These are phyloP conservation scores for Tylopilus subfusipes DNA, from an alignment of 768 basidiomycete species.

Conservation along the genomic window DNA sequence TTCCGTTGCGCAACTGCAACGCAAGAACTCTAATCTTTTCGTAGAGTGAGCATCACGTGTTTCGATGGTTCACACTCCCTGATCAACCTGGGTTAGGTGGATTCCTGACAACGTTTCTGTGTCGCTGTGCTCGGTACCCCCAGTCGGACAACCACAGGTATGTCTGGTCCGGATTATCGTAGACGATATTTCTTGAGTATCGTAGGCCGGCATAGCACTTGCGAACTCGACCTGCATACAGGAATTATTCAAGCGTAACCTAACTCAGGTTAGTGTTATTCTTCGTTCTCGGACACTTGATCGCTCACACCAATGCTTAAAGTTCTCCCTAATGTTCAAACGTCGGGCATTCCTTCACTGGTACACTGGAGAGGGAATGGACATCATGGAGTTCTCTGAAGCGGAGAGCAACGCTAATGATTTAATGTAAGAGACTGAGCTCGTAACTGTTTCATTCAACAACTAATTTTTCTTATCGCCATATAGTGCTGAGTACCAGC, in stretches of 20 bases:
- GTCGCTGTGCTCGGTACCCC: slow-evolving; percentile 77
- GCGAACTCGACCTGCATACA: slow-evolving; percentile 82
- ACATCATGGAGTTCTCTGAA: slow-evolving; percentile 76
- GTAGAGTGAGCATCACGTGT: slow-evolving; percentile 58
- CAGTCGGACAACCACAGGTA: slow-evolving; percentile 72
- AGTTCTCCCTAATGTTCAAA: slow-evolving; percentile 83
- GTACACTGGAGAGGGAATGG: slow-evolving; percentile 93
- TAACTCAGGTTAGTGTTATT: slow-evolving; percentile 46
- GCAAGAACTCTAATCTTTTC: slow-evolving; percentile 68
- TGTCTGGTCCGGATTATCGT: slow-evolving; percentile 12
- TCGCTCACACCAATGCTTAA: slow-evolving; percentile 5
- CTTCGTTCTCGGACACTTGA: background rate
- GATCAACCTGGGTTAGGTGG: slow-evolving; percentile 49
- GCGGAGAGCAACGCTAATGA: slow-evolving; percentile 82
- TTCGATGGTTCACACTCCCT: background rate
- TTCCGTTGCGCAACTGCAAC: slow-evolving; percentile 69
- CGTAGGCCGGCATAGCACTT: slow-evolving; percentile 64
- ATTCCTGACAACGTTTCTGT: slow-evolving; percentile 90
- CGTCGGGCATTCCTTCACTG: slow-evolving; percentile 85
- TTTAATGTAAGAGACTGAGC: slow-evolving; percentile 59
- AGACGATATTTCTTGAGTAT: slow-evolving; percentile 10
- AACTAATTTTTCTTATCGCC: slow-evolving; percentile 4
- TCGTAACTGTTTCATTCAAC: background rate
- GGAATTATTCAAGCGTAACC: slow-evolving; percentile 76
- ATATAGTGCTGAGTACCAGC: slow-evolving; percentile 84